These are phyloP conservation scores for Boletus subcaerulescens DNA, from an alignment of 768 basidiomycete genomes.

Conservation along the genomic window DNA sequence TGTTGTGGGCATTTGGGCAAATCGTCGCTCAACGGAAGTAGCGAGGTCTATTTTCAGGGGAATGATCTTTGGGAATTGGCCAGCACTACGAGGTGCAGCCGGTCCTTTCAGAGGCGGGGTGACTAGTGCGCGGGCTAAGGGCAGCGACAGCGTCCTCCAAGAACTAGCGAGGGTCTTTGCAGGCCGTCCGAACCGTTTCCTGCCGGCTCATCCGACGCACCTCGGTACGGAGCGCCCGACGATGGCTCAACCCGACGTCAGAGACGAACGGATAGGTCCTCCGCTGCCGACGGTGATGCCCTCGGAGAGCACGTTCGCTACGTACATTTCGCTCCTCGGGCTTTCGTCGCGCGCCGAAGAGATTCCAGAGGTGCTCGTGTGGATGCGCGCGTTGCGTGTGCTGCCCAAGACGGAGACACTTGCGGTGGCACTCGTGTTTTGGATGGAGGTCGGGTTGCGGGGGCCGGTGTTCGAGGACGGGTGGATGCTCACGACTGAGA, in stretches of 20 bases:
- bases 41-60: slow-evolving; percentile 53
- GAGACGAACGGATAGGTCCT: slow-evolving; percentile 10
- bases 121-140: slow-evolving; percentile 14
- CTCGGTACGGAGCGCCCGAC: slow-evolving; percentile 6
- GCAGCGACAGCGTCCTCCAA: slow-evolving; percentile 17
- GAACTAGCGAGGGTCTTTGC: slow-evolving; percentile 19
- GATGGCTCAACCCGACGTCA: not conserved
- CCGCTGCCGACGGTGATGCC: slow-evolving; percentile 41
- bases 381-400: slow-evolving; percentile 66
- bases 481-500: slow-evolving; percentile 11
- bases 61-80: slow-evolving; percentile 58
- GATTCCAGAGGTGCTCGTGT: slow-evolving; percentile 64
- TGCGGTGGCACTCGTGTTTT: slow-evolving; percentile 61
- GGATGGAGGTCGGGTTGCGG: slow-evolving; percentile 65
- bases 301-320: slow-evolving; percentile 49
- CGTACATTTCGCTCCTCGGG: slow-evolving; percentile 63
- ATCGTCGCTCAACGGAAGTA: slow-evolving; percentile 43
- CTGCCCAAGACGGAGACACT: slow-evolving; percentile 54
- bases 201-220: not conserved
- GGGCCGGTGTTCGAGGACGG: slow-evolving; percentile 55
- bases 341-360: slow-evolving; percentile 47
- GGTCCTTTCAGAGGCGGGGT: slow-evolving; percentile 38
- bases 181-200: slow-evolving; percentile 8
- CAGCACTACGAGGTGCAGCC: slow-evolving; percentile 32
- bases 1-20: slow-evolving; percentile 44